phyloP scores from a whole-genome alignment of 2,329 filamentous ascomycete genomes.

The Ceratocystis ficicola region DNA sequence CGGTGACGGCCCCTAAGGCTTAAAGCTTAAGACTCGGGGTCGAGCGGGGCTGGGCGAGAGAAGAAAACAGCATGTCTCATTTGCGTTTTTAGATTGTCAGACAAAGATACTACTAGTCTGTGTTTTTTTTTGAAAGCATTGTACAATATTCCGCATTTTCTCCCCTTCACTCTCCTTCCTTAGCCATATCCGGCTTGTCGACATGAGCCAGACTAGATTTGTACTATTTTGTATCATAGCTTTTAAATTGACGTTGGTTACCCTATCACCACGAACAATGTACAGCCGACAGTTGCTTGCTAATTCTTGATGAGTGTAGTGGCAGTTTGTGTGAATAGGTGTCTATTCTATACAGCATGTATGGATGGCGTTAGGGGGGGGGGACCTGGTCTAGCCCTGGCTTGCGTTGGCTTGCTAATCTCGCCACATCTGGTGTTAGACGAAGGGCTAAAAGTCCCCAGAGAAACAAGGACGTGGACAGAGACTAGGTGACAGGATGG shows the following conservation, averaged over 20 bases:
- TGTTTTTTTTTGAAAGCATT: neutral
- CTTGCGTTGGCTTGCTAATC: too few relatives aligned
- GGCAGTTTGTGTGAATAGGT: too few relatives aligned
- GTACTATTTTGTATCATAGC: slow-evolving; percentile 16
- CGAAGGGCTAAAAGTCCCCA: too few relatives aligned
- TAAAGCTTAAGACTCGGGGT: neutral
- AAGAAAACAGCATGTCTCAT: neutral
- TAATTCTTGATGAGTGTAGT: neutral
- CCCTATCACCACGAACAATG: neutral
- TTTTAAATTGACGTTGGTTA: slow-evolving; percentile 5
- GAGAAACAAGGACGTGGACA: too few relatives aligned
- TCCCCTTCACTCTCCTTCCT: neutral
- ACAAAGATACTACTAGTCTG: neutral
- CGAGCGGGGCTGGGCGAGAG: neutral
- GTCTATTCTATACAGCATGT: too few relatives aligned
- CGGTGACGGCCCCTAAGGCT: slow-evolving; percentile 10
- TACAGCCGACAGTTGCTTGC: neutral
- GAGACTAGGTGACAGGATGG: too few relatives aligned
- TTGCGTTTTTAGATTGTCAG: neutral
- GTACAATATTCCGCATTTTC: slow-evolving; percentile 4
- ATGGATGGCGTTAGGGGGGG: too few relatives aligned
- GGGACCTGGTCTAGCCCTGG: too few relatives aligned
- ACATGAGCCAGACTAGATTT: slow-evolving; percentile 10
- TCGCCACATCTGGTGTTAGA: too few relatives aligned
- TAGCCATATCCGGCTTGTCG: neutral